Conservation (phyloP, 2,329 filamentous ascomycete species). For the Verticillium nubilum region DNA sequence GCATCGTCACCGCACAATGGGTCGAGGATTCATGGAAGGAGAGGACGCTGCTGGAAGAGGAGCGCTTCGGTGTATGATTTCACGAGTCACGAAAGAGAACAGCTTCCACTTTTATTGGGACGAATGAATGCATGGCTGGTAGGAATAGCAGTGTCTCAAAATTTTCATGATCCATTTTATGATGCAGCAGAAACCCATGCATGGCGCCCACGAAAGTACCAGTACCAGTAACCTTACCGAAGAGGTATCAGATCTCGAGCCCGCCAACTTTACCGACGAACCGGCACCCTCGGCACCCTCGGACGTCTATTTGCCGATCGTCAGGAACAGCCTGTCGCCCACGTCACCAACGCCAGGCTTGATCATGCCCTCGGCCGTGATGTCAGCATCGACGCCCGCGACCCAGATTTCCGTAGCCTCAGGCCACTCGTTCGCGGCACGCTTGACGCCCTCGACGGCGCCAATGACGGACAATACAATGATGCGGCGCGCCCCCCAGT, state of each 20-base stretch:
- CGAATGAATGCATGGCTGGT: neutral
- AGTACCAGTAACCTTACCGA: neutral
- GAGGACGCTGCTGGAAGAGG: slow-evolving; percentile 74
- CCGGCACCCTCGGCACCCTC: too few species aligned
- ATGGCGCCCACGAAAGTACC: neutral
- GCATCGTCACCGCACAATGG: slow-evolving; percentile 68
- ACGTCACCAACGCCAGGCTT: slow-evolving; percentile 87
- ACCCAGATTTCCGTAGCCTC: slow-evolving; percentile 76
- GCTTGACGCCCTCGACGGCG: slow-evolving; percentile 62
- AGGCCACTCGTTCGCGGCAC: slow-evolving; percentile 72
- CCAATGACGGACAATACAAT: slow-evolving; percentile 72
- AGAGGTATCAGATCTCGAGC: neutral
- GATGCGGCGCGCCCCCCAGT: slow-evolving; percentile 86
- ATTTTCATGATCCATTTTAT: neutral
- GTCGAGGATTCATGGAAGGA: slow-evolving; percentile 76
- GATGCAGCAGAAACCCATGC: neutral
- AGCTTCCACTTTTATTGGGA: neutral
- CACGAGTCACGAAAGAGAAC: neutral
- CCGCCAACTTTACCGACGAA: neutral
- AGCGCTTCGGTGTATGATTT: slow-evolving; percentile 26
- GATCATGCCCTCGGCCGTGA: slow-evolving; percentile 82
- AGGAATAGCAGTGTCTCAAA: neutral
- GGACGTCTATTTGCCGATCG: slow-evolving; percentile 65
- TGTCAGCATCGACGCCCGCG: slow-evolving; percentile 68
- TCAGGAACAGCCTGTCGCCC: slow-evolving; percentile 84